Percentiles rank a stretch among this genome's conserved stretches.
Conservation (phyloP, 768 basidiomycete species). For the Termitomyces sp. region DNA sequence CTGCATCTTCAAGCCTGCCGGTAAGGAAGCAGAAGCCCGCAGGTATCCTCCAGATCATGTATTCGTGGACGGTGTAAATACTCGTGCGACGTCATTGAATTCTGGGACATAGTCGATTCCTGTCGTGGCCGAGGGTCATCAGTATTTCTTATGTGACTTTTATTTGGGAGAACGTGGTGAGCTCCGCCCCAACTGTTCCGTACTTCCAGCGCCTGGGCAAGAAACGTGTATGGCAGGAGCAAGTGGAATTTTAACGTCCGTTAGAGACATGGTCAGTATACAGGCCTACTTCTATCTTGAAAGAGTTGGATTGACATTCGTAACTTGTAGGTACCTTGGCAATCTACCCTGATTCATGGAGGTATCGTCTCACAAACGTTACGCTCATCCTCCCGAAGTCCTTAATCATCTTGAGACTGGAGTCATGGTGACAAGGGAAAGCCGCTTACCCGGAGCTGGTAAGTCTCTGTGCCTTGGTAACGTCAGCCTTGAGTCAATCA, state of each 20-base stretch:
- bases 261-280: slow-evolving; percentile 32
- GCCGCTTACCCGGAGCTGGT: slow-evolving; percentile 32
- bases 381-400: slow-evolving; percentile 28
- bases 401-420: slow-evolving; percentile 33
- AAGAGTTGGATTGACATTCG: no score
- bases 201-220: slow-evolving; percentile 36
- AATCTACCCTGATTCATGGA: slow-evolving; percentile 34
- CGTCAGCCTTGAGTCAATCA: background rate
- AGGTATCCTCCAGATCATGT: slow-evolving; percentile 11
- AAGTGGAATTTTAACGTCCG: slow-evolving; percentile 34
- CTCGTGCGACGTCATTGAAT: no score
- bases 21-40: slow-evolving; percentile 27
- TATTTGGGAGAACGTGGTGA: slow-evolving; percentile 25
- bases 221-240: slow-evolving; percentile 36
- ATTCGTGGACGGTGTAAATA: background rate
- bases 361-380: slow-evolving; percentile 29
- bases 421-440: slow-evolving; percentile 26
- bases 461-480: slow-evolving; percentile 3
- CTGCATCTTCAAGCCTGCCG: slow-evolving; percentile 32
- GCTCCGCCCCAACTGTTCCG: slow-evolving; percentile 27
- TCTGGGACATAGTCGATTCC: background rate
- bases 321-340: slow-evolving; percentile 22
- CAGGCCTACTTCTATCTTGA: background rate
- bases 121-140: slow-evolving; percentile 32
- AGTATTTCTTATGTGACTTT: slow-evolving; percentile 28